Percentiles rank a stretch among this genome's conserved stretches.
Evolutionary conservation across 140 eudicot genomes (phyloP).

Genomic region (Anethum foeniculum): DNA sequence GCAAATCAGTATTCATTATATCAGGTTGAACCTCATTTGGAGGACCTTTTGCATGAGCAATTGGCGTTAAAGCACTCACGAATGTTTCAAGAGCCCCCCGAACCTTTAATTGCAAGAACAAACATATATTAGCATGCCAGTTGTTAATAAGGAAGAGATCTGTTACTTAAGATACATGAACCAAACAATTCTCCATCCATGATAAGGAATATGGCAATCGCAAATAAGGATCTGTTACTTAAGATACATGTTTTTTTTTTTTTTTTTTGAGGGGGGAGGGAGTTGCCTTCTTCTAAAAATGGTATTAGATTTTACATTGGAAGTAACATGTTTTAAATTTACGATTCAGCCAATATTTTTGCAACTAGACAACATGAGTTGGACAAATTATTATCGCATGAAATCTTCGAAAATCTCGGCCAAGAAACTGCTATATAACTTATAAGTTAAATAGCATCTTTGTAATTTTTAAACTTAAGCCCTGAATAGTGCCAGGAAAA

Average conservation of each 20-base stretch:
- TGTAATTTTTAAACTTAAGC: background rate
- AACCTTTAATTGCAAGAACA: constrained; percentile 40
- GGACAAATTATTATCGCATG: background rate
- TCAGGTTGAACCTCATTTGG: constrained; percentile 82
- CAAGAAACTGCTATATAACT: background rate
- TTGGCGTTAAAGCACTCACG: constrained; percentile 82
- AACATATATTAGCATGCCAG: constrained; percentile 9
- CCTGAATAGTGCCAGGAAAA: background rate
- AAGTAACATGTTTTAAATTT: background rate
- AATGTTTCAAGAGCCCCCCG: constrained; percentile 94
- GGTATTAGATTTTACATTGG: background rate
- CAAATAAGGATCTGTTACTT: background rate
- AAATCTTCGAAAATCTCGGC: background rate
- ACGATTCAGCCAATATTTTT: background rate
- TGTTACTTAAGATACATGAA: background rate
- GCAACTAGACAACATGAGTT: background rate
- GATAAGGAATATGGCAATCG: constrained; percentile 1
- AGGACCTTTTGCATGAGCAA: constrained; percentile 56
- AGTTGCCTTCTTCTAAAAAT: too few relatives aligned
- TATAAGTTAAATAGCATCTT: background rate
- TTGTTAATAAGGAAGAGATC: background rate
- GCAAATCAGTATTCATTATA: constrained; percentile 77
- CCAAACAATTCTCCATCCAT: background rate
- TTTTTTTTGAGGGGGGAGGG: background rate
- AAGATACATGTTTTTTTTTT: background rate